phyloP scores from a whole-genome alignment of 768 basidiomycete genomes.

The Amanita thiersii region DNA sequence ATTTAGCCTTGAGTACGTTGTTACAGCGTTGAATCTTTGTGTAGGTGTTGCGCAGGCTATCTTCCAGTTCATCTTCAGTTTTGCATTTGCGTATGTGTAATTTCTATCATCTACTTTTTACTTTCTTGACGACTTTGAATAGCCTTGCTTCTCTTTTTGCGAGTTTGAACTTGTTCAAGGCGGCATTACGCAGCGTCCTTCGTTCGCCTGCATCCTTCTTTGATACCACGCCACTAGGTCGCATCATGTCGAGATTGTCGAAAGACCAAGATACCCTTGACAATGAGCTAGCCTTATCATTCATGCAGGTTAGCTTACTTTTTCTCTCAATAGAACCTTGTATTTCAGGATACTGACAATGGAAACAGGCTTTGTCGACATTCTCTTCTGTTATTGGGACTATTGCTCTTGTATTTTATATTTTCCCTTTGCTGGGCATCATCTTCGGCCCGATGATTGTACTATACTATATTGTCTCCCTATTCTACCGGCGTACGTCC shows the following conservation, averaged over 20 bases:
- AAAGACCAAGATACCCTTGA: slow-evolving; percentile 59
- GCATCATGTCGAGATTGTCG: slow-evolving; percentile 48
- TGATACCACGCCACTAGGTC: slow-evolving; percentile 63
- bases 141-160: slow-evolving; percentile 31
- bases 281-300: slow-evolving; percentile 34
- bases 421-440: slow-evolving; percentile 60
- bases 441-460: slow-evolving; percentile 46
- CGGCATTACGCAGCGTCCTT: slow-evolving; percentile 48
- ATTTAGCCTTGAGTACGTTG: background rate
- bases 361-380: slow-evolving; percentile 28
- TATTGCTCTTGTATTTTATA: slow-evolving; percentile 54
- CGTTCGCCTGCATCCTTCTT: slow-evolving; percentile 60
- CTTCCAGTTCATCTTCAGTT: slow-evolving; percentile 40
- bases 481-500: slow-evolving; percentile 53
- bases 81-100: slow-evolving; percentile 38
- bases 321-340: no score
- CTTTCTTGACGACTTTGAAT: background rate
- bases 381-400: slow-evolving; percentile 43
- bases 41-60: slow-evolving; percentile 42
- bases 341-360: background rate
- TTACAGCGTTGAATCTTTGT: background rate
- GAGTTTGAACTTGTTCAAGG: slow-evolving; percentile 44
- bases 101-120: background rate
- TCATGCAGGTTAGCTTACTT: slow-evolving; percentile 31
- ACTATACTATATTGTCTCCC: slow-evolving; percentile 43